Evolutionary conservation across 1,284 basidiomycete species (phyloP), one percentile per base, ranked within the genome.

Genomic region (Kwoniella shivajii): DNA sequence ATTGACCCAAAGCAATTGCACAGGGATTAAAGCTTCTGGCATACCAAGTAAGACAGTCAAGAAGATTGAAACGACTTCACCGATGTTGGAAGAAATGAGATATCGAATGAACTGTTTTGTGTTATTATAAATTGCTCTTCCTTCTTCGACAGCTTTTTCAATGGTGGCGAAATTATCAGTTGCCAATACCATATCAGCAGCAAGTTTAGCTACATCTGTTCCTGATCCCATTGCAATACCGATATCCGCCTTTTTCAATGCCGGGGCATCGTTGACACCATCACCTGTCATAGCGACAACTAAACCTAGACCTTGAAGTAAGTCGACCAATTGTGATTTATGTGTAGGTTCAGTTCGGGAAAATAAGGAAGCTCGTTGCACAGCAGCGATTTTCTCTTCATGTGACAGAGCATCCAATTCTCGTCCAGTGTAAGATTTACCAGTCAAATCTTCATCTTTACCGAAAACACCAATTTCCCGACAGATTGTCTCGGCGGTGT

Each of bases 141-240:
- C 95, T 80, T 98, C 94, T 77, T 98, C 93, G 37, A 99, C 93
- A 2, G 95, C 95, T 59, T 87, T 84, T 68, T 96, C 88, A 75
- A 99, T 96, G 1, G 96, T 97, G 6, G 93, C 80, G 75, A 84
- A 84, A 74, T 78, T 81, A 67, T 78, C 72, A 16, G 71, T 74
- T 3, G 91, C 89, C 44, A 94, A 85, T 34, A 94, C 90, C 90
- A 93, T 95, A 77, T 99, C 95, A 10, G 94, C 92, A 10, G 96
- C 96, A 63, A 97, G 83, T 79, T 98, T 98, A 57, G 96, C 95
- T 27, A 99, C 96, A 73, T 99, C 96, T 0, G 95, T 99, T 48
- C 95, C 96, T 61, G 89, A 92, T 45, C 95, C 95, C 95, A 99
- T 98, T n/a, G 92, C 90, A 55, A 99, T 90, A 71, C 95, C 95